Evolutionary conservation across 768 basidiomycete species (phyloP), one percentile per base, ranked within the genome.

Genomic region (Pleurotus platypus): DNA sequence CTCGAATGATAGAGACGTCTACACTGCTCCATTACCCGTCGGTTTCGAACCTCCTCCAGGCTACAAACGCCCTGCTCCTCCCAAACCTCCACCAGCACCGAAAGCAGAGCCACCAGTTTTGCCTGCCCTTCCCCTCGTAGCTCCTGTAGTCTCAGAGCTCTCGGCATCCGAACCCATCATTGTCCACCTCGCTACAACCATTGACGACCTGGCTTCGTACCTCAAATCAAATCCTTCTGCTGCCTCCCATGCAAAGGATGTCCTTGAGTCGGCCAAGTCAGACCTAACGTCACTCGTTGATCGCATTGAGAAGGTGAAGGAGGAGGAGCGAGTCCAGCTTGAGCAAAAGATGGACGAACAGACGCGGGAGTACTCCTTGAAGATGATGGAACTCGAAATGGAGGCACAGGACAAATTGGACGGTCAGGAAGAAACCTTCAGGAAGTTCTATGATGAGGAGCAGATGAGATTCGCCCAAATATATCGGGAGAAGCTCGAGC

Each of bases 1-100:
- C 61, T 27, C 42, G 13, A 55, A 56, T 7, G 61, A 58, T n/a
- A 72, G 73, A 26, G 73, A 74, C 46, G 74, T 89, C 16, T 96
- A 96, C 66, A 71, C 74, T 46, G 80, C 73, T 15, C 87, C 88
- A 5, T 77, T 98, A 20, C 97, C 96, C n/a, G 72, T 99, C 50
- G 96, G 94, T 11, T 92, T 91, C 68, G 94, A 98, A 70, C 92
- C 89, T 8, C 95, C 96, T 35, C 92, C 92, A 20, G 96, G 96
- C 16, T 98, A 85, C 69, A 76, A 80, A 56, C 79, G 85, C 39
- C 85, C 90, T 11, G 62, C 74, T 18, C 78, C 84, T 16, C 72
- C 80, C 27, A 83, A 84, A 66, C n/a, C 67, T 61, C 55, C 63
- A 57, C 64, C 73, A 57, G 69, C 72, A 0, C 64, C 69, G 11